Evolutionary conservation across 2,329 filamentous ascomycete species (phyloP).

Genomic region (Claviceps capensis): DNA sequence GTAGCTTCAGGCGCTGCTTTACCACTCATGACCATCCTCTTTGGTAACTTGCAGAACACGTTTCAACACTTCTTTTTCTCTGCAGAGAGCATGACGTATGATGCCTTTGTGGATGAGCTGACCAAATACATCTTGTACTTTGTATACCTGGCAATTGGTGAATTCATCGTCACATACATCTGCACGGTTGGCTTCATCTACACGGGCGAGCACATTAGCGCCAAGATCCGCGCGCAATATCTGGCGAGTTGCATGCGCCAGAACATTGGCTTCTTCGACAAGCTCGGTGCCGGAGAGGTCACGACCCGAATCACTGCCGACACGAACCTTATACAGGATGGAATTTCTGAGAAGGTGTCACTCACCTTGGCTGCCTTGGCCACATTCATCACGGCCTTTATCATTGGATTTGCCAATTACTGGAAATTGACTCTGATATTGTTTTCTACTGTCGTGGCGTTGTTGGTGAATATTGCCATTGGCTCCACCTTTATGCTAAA

Average conservation of each 20-base stretch:
- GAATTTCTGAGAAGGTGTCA: conserved; percentile 79
- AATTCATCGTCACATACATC: conserved; percentile 67
- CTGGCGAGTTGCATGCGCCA: conserved; percentile 72
- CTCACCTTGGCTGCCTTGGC: conserved; percentile 63
- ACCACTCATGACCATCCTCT: conserved; percentile 70
- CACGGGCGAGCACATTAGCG: conserved; percentile 63
- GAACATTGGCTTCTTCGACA: conserved; percentile 89
- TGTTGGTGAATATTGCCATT: conserved; percentile 62
- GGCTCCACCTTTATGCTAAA: conserved; percentile 65
- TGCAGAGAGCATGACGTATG: conserved; percentile 28
- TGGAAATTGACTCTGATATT: conserved; percentile 91
- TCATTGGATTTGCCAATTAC: conserved; percentile 81
- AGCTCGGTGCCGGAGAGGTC: conserved; percentile 82
- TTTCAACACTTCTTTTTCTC: conserved; percentile 51
- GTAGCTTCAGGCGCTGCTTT: conserved; percentile 62
- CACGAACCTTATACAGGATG: conserved; percentile 85
- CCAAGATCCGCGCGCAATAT: conserved; percentile 71
- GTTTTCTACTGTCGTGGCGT: conserved; percentile 64
- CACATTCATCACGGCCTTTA: conserved; percentile 76
- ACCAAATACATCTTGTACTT: conserved; percentile 63
- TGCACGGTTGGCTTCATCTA: conserved; percentile 85
- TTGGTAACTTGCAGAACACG: conserved; percentile 59
- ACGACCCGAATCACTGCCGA: conserved; percentile 90
- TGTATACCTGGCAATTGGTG: conserved; percentile 68
- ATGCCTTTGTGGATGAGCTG: conserved; percentile 47